These are phyloP conservation scores for Pogostemon cablin DNA, from an alignment of 257 asterid species.

Conservation along the genomic window DNA sequence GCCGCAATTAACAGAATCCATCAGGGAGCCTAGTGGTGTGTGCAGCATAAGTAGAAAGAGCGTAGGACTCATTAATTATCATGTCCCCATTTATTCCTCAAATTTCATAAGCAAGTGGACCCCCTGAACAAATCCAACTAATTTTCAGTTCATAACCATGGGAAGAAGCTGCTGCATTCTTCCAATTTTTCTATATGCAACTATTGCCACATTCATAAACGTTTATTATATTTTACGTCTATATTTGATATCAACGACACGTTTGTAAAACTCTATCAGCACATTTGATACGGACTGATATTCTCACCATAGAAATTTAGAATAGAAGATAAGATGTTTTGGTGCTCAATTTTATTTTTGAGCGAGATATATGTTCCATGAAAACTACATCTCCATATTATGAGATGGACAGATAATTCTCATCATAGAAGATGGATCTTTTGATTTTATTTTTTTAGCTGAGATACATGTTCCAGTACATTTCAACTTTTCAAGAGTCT, in stretches of 20 bases:
- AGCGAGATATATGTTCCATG: background rate
- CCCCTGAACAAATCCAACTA: background rate
- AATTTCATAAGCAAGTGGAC: background rate
- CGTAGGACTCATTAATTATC: background rate
- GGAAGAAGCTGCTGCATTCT: background rate
- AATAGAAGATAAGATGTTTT: background rate
- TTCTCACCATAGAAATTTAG: background rate
- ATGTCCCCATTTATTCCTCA: background rate
- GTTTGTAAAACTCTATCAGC: background rate
- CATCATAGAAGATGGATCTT: constrained; percentile 7
- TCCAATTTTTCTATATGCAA: no score
- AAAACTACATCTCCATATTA: background rate
- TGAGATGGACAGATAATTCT: background rate
- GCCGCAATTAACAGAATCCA: background rate
- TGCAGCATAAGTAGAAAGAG: background rate
- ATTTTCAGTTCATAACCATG: background rate
- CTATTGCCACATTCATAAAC: no score
- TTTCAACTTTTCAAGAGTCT: constrained; percentile 25
- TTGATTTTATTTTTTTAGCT: background rate
- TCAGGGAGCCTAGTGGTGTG: background rate
- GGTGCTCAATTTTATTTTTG: background rate
- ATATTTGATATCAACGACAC: background rate
- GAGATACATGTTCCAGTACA: background rate
- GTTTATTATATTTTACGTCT: no score
- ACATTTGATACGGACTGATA: constrained; percentile 1